phyloP scores from a whole-genome alignment of 352 stramenopile genomes.

The Phytophthora crassamura region DNA sequence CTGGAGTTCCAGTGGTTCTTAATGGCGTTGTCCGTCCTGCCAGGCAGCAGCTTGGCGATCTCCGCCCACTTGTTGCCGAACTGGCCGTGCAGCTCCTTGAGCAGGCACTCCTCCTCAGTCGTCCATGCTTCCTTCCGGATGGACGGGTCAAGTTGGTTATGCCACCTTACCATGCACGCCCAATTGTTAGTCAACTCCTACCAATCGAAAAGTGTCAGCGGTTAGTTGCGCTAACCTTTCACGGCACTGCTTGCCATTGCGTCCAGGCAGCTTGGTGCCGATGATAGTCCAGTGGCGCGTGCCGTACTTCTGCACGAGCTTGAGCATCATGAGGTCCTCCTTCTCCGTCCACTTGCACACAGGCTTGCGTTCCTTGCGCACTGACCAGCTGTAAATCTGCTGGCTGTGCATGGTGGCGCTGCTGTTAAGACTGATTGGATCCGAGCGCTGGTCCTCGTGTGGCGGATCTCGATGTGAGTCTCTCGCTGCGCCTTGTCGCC shows the following conservation, averaged over 20 bases:
- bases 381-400: constrained; percentile 18
- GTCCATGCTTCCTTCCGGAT: constrained; percentile 95
- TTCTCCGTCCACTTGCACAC: constrained; percentile 90
- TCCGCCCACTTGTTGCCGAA: constrained; percentile 93
- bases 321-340: constrained; percentile 90
- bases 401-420: not conserved
- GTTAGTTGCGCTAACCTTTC: constrained; percentile 69
- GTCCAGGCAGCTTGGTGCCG: constrained; percentile 94
- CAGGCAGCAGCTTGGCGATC: constrained; percentile 90
- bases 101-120: constrained; percentile 82
- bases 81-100: constrained; percentile 77
- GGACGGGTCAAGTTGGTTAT: constrained; percentile 95
- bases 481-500: constrained; percentile 8
- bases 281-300: constrained; percentile 98
- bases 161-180: constrained; percentile 71
- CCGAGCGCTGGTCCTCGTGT: constrained; percentile 11
- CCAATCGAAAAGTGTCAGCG: not conserved
- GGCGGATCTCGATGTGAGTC: constrained; percentile 38
- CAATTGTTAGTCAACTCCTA: constrained; percentile 4
- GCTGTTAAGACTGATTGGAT: constrained; percentile 6
- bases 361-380: constrained; percentile 76
- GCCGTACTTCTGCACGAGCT: constrained; percentile 91
- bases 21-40: constrained; percentile 91
- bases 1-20: constrained; percentile 95
- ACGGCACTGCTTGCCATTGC: constrained; percentile 95